Evolutionary conservation across 2,329 filamentous ascomycete species (phyloP), one percentile per base, ranked within the genome.

Genomic region (Phoma sp.): DNA sequence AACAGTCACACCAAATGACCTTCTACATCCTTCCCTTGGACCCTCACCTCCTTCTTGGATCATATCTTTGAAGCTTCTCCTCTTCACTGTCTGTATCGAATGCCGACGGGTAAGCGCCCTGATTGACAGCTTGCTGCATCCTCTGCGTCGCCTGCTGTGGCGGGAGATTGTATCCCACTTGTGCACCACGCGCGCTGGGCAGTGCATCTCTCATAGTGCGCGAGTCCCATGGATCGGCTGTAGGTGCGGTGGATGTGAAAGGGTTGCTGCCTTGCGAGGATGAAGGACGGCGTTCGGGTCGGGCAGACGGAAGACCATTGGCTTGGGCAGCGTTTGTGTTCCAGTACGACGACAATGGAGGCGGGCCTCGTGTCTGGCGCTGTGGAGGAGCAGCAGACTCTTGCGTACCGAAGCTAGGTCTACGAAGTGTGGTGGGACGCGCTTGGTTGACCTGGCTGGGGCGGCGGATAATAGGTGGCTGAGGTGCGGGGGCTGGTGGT

Each of bases 201-300:
- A 70, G 55, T 5, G 61, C 58, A 4, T 59, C 53, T 4, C 52
- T 56, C 50, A 67, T 33, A 27, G 47, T 57, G 27, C 66, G 68
- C 4, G 54, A 33, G 14, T 71, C 68, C 69, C 69, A 72, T 0
- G 66, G 59, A 18, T 66, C 67, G 3, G 39, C 22, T 5, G 39
- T 14, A 7, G 25, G 13, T 5, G 27, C 40, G n/a, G 39, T 8
- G 13, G 39, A 8, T n/a, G 38, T 9, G 9, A 25, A 14, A 23
- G 38, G 57, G 10, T 33, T 33, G 13, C 6, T 24, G 1, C 13
- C 23, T 5, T 55, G 46, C 1, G 46, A 55, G 0, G 18, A 32
- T 1, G 52, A 55, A 0, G 36, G 41, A 0, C 47, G 53, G 14
- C 47, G 53, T 10, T 49, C 46, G 38, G 27, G 6, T 7, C 47